These are phyloP conservation scores for Talaromyces sp. DNA, from an alignment of 2,329 filamentous ascomycete genomes.

Conservation along the genomic window DNA sequence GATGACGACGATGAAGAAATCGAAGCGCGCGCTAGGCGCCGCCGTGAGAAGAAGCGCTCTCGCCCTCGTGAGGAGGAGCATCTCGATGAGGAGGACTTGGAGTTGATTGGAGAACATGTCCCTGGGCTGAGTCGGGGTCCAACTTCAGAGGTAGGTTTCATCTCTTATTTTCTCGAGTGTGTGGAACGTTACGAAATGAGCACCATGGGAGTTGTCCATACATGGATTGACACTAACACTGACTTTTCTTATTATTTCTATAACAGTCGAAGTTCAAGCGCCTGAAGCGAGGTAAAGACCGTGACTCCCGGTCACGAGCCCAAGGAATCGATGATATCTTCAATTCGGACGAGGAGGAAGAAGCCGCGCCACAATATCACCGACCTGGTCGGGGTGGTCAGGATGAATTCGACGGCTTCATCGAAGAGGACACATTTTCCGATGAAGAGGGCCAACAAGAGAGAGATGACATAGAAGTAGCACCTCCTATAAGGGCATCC, in stretches of 20 bases:
- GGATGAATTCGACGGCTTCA: conserved; percentile 92
- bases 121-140: conserved; percentile 70
- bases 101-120: conserved; percentile 84
- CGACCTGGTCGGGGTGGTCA: conserved; percentile 55
- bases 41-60: conserved; percentile 74
- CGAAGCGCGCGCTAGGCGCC: conserved; percentile 63
- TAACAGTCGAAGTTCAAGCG: conserved; percentile 90
- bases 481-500: conserved; percentile 73
- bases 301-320: conserved; percentile 57
- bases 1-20: conserved; percentile 88
- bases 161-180: not conserved
- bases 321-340: conserved; percentile 90
- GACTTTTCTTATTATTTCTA: conserved; percentile 8
- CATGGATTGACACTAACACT: conserved; percentile 11
- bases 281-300: conserved; percentile 84
- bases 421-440: conserved; percentile 91
- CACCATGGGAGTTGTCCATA: too few relatives aligned
- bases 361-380: conserved; percentile 53
- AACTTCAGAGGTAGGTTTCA: conserved; percentile 65
- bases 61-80: conserved; percentile 77
- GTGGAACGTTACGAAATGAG: too few relatives aligned
- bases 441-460: conserved; percentile 78
- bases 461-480: conserved; percentile 85
- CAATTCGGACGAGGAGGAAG: conserved; percentile 87
- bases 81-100: conserved; percentile 93